Conservation (phyloP, 164 flowering plant species). For the Umbilicus rupestris region DNA sequence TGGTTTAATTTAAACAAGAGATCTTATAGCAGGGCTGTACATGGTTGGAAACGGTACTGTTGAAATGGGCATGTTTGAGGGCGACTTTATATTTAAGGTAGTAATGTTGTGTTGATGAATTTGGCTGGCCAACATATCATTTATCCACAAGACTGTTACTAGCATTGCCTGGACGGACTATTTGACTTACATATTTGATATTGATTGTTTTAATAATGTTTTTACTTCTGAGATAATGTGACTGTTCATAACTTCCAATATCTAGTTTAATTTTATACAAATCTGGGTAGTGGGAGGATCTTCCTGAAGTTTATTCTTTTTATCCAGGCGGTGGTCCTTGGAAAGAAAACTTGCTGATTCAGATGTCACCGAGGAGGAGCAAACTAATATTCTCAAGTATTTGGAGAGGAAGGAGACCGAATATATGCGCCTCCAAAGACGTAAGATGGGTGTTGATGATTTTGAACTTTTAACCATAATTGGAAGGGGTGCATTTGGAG, state of each 20-base stretch:
- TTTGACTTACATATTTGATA: too few species aligned
- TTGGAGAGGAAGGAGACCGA: conserved; percentile 44
- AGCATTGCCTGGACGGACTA: too few species aligned
- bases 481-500: conserved; percentile 49
- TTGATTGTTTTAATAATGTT: too few species aligned
- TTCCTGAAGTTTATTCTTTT: neutral
- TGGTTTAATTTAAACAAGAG: neutral
- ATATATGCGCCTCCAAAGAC: conserved; percentile 45
- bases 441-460: conserved; percentile 43
- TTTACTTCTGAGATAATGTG: too few species aligned
- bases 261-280: neutral
- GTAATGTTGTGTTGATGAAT: too few species aligned
- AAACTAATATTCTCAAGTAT: conserved; percentile 48
- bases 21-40: neutral
- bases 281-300: neutral
- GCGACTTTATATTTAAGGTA: too few species aligned
- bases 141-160: too few species aligned
- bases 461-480: conserved; percentile 40
- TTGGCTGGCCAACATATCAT: too few species aligned
- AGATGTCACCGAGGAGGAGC: conserved; percentile 75
- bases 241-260: too few species aligned
- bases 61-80: neutral
- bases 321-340: conserved; percentile 35
- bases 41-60: neutral
- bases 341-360: conserved; percentile 69